A percentile compares a stretch with the other conserved stretches of the same genome.
phyloP scores from a whole-genome alignment of 208 protist genomes.

The Acanthamoeba divionensis region DNA sequence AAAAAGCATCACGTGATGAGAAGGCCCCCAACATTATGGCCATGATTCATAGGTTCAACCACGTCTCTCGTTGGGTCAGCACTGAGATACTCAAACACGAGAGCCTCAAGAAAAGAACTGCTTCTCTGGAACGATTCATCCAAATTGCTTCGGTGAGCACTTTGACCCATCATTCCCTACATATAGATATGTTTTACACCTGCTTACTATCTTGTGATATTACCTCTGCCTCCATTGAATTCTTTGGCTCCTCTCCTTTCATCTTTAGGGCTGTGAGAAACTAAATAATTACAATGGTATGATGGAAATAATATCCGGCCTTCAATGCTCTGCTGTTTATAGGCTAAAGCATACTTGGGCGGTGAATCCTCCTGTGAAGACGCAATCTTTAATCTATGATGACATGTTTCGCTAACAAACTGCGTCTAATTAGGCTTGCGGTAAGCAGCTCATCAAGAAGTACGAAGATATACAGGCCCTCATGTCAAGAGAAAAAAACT shows the following conservation, averaged over 20 bases:
- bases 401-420: background rate
- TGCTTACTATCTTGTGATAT: background rate
- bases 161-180: background rate
- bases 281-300: constrained; percentile 55
- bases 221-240: background rate
- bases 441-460: constrained; percentile 45
- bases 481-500: constrained; percentile 30
- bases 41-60: constrained; percentile 53
- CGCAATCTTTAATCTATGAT: background rate
- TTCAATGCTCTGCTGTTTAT: constrained; percentile 33
- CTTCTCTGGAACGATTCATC: constrained; percentile 27
- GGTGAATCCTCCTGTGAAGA: background rate
- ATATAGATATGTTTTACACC: background rate
- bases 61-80: constrained; percentile 44
- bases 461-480: constrained; percentile 4
- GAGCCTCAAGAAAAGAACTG: background rate
- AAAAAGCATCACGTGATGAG: constrained; percentile 23
- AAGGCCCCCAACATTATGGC: constrained; percentile 45
- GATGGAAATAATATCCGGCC: constrained; percentile 53
- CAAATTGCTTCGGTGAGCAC: constrained; percentile 47
- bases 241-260: background rate
- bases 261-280: background rate
- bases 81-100: constrained; percentile 38
- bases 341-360: constrained; percentile 45
- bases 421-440: too few species aligned